These are phyloP conservation scores for Hibiscus syriacus DNA, from an alignment of 345 rosid species.

Conservation along the genomic window DNA sequence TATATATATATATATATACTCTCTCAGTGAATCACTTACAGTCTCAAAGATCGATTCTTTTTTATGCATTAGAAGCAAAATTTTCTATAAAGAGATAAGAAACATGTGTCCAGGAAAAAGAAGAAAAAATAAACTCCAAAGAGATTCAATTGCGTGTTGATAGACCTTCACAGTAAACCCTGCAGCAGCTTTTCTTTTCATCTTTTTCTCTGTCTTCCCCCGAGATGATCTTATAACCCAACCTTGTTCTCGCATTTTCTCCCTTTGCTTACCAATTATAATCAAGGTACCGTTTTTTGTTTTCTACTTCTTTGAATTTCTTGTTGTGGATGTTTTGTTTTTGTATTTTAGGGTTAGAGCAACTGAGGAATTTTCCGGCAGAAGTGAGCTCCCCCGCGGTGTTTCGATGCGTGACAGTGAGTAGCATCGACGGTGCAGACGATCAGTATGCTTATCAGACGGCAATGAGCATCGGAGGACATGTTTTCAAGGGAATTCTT, in stretches of 20 bases:
- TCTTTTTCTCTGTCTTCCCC: no score
- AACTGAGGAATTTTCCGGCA: conserved; percentile 52
- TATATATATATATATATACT: neutral
- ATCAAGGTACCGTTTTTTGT: no score
- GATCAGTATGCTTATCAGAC: conserved; percentile 85
- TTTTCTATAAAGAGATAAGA: conserved; percentile 1
- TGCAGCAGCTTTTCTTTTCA: conserved; percentile 19
- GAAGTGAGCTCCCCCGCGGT: conserved; percentile 61
- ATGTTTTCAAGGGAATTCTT: conserved; percentile 77
- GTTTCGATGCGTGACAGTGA: conserved; percentile 73
- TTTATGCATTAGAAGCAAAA: conserved; percentile 8
- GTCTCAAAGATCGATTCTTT: conserved; percentile 11
- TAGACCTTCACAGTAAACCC: conserved; percentile 1
- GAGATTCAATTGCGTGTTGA: conserved; percentile 21
- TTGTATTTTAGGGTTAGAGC: conserved; percentile 62
- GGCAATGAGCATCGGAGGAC: conserved; percentile 72
- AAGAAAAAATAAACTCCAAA: neutral
- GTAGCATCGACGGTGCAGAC: conserved; percentile 49
- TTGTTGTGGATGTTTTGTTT: neutral
- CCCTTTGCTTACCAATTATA: neutral
- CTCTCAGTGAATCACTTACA: neutral
- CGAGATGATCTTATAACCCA: no score
- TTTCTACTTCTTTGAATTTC: neutral
- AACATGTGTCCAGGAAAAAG: neutral
- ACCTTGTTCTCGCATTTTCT: neutral